Evolutionary conservation across 1,139 yeast species (phyloP).

Genomic region (Kluyveromyces marxianus): DNA sequence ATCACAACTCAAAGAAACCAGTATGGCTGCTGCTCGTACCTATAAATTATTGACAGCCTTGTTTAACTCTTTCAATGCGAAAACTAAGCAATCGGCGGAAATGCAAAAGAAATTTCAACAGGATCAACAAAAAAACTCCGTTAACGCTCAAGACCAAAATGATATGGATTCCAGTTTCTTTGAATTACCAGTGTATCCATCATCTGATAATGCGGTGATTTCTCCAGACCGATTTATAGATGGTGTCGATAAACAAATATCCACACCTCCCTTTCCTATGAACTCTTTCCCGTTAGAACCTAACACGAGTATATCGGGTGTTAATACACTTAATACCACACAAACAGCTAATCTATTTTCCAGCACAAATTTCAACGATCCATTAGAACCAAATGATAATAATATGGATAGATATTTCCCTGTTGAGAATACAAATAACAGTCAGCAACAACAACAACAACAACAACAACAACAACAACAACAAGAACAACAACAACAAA

Average conservation of each 20-base stretch:
- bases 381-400: background rate
- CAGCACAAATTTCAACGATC: constrained; percentile 4
- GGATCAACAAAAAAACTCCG: constrained; percentile 1
- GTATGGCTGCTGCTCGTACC: constrained; percentile 73
- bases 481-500: background rate
- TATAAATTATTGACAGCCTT: constrained; percentile 70
- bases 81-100: constrained; percentile 15
- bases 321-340: constrained; percentile 14
- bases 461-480: background rate
- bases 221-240: background rate
- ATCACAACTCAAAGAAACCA: constrained; percentile 61
- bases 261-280: background rate
- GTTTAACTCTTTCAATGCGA: constrained; percentile 65
- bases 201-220: background rate
- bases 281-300: constrained; percentile 4
- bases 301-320: constrained; percentile 15
- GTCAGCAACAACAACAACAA: background rate
- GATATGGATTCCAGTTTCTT: background rate
- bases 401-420: constrained; percentile 8
- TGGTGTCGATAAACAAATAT: background rate
- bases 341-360: constrained; percentile 12
- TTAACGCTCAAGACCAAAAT: background rate
- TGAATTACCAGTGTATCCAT: constrained; percentile 1
- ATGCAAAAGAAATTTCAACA: constrained; percentile 5
- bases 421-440: background rate